Base-by-base conservation (phyloP, 805 yeast genomes). In the Yarrowia hollandica region DNA sequence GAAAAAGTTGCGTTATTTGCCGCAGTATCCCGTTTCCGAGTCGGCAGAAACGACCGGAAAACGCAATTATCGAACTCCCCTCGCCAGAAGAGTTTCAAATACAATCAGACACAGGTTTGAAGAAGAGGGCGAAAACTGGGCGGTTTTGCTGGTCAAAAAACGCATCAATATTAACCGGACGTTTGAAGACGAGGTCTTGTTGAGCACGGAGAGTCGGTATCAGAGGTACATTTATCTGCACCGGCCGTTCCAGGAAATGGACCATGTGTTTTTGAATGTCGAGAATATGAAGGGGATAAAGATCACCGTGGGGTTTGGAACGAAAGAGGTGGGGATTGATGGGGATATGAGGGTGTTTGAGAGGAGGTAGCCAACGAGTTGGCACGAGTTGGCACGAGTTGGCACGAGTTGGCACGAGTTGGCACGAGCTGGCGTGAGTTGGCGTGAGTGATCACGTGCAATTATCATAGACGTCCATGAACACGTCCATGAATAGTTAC, bases 161-260 rank as follows among this genome's bases (percentile, higher is more conserved):
- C 33, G 58, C 3, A 52, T 52, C 31, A 52, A 52, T 18, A 35
- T 52, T 26, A 52, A 52, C 42, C 16, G 58, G 2, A 52, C 58
- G 5, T 52, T 52, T 18, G 58, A 52, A 19, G 58, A 52, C 8
- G 44, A 52, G 35, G 58, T 52, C 5, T 4, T 19, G 19, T 6
- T 52, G 35, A 35, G 26, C 23, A 52, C 58, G 15, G 58, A 52
- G 5, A 35, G 18, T 9, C 14, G 19, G 10, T 15, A 25, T 18
- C 58, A 52, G 14, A 52, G 35, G 58, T 52, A 25, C 25, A 52
- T 52, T 35, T 52, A 52, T 10, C 15, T 52, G 35, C 58, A 52
- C 19, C 22, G 58, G 18, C 58, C 58, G 11, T 52, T 35, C 19
- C 44, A 52, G 9, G 58, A 52, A n/a, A 19, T 26, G 16, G 58